Percentiles rank a stretch among this genome's conserved stretches.
phyloP scores from a whole-genome alignment of 148 eudicot species.

The Mesembryanthemum crystallinum region DNA sequence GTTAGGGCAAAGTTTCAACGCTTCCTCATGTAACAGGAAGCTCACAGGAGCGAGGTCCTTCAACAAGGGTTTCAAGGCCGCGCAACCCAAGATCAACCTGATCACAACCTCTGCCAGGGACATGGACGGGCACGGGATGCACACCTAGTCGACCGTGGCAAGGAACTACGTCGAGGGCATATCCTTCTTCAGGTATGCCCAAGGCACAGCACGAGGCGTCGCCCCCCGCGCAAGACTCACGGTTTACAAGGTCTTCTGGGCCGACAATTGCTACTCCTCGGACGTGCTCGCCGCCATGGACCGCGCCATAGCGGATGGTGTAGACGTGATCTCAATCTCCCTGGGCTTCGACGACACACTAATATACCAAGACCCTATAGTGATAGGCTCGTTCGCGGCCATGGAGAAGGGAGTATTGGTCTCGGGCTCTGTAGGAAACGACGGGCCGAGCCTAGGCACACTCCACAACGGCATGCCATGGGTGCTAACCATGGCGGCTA shows the following conservation, averaged over 20 bases:
- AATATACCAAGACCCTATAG: slow-evolving; percentile 46
- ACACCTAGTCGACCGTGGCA: slow-evolving; percentile 58
- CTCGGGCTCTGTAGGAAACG: slow-evolving; percentile 60
- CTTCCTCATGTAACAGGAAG: slow-evolving; percentile 49
- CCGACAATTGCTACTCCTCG: slow-evolving; percentile 36
- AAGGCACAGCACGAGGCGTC: slow-evolving; percentile 55
- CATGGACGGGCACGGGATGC: slow-evolving; percentile 72
- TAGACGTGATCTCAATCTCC: slow-evolving; percentile 59
- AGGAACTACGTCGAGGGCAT: slow-evolving; percentile 50
- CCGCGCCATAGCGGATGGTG: slow-evolving; percentile 59
- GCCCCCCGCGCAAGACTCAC: slow-evolving; percentile 72
- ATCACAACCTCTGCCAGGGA: slow-evolving; percentile 53
- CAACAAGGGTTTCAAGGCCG: slow-evolving; percentile 51
- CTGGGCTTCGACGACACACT: slow-evolving; percentile 35
- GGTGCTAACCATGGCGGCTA: slow-evolving; percentile 48
- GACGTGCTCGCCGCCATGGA: slow-evolving; percentile 63
- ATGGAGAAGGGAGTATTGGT: slow-evolving; percentile 57
- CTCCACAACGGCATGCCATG: slow-evolving; percentile 70
- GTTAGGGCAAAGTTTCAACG: slow-evolving; percentile 41
- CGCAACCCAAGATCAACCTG: slow-evolving; percentile 29
- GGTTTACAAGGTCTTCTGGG: slow-evolving; percentile 64
- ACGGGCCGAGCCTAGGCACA: slow-evolving; percentile 40
- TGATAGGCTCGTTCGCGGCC: slow-evolving; percentile 58
- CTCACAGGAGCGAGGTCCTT: slow-evolving; percentile 58
- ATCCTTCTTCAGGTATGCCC: slow-evolving; percentile 62